Evolutionary conservation across 768 basidiomycete genomes (phyloP), one percentile per base, ranked within the genome.

Genomic region (Candolleomyces efflorescens): DNA sequence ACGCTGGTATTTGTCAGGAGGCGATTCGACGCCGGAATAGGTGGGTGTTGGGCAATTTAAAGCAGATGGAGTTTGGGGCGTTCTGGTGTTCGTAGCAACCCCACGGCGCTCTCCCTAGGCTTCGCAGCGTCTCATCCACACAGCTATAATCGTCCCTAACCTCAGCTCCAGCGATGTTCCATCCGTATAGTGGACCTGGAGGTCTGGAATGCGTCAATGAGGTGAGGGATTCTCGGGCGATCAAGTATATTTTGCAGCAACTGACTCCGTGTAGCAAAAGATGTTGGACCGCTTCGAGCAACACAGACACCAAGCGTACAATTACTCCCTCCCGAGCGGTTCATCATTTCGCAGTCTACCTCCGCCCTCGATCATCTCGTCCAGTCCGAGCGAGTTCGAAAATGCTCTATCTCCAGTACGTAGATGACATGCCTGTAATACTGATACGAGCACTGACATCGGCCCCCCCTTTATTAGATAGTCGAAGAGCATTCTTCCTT

Each of bases 1-100:
- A 32, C 51, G 51, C 51, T 53, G 36, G 51, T 10, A 53, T 53
- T 53, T 53, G 51, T 53, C 51, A 53, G 17, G 39, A 38, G 51
- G 51, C 11, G 37, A 53, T 53, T 53, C 51, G 18, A 39, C 51
- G 32, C 32, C 32, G 18, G 51, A 22, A 53, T 22, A 36, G 9
- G 51, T 22, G n/a, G 36, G 11, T 39, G 27, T 6, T 17, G 37
- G 9, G 12, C 10, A 18, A 38, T 53, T 32, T 18, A 53, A 53
- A 20, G 13, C 26, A 17, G 17, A 20, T 50, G 22, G 22, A 36
- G 27, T 53, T n/a, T 22, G 26, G 12, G 23, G 11, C 36, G n/a
- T 39, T 53, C 37, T 32, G 18, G 38, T 7, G 18, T 22, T 26
- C 37, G 26, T 32, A 17, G 32, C 11, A 32, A 32, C 32, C 32